Percentiles rank a stretch among this genome's conserved stretches.
These are phyloP conservation scores for Gossypium lobatum DNA, from an alignment of 441 rosid species.

Conservation along the genomic window DNA sequence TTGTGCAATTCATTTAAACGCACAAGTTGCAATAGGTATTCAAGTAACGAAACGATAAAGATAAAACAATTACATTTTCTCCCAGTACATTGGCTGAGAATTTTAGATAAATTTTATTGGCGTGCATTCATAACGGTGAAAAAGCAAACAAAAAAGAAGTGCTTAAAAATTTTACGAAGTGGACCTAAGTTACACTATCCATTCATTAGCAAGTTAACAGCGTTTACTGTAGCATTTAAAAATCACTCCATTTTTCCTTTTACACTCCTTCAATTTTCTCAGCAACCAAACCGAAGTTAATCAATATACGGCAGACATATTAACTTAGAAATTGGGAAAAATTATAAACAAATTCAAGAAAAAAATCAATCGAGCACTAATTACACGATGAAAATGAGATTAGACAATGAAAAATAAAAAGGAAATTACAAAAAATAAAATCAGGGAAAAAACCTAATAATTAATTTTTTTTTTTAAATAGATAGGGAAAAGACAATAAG, in stretches of 20 bases:
- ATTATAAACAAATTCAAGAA: background rate
- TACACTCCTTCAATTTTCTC: background rate
- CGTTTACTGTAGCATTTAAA: background rate
- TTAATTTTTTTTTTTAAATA: too few relatives aligned
- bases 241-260: background rate
- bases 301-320: background rate
- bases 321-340: background rate
- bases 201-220: background rate
- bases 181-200: background rate
- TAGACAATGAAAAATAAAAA: background rate
- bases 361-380: conserved; percentile 1
- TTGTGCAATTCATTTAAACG: background rate
- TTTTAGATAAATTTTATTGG: background rate
- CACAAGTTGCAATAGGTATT: background rate
- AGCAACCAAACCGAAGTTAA: conserved; percentile 13
- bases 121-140: background rate
- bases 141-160: background rate
- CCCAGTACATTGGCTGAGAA: background rate
- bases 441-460: background rate
- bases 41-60: background rate
- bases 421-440: background rate
- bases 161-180: background rate
- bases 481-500: background rate
- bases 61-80: background rate
- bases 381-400: background rate